These are phyloP conservation scores for Stellera chamaejasme DNA, from an alignment of 345 rosid species.

Conservation along the genomic window DNA sequence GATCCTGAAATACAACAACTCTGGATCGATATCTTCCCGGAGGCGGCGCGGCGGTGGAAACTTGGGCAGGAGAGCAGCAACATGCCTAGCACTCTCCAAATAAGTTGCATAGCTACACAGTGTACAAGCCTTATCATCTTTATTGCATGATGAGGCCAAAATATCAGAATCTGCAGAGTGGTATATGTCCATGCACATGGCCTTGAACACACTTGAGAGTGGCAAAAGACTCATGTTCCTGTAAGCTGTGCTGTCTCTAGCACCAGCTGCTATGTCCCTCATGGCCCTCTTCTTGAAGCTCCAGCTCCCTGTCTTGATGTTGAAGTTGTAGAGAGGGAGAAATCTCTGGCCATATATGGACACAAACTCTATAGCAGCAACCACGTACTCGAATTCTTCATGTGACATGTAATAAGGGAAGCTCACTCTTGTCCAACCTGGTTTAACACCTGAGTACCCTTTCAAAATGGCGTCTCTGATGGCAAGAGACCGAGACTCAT, in stretches of 20 bases:
- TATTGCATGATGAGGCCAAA: neutral
- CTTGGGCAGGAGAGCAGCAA: constrained; percentile 29
- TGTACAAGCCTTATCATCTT: neutral
- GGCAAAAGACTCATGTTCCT: neutral
- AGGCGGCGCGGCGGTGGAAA: constrained; percentile 15
- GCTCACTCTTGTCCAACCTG: constrained; percentile 59
- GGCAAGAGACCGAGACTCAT: constrained; percentile 16
- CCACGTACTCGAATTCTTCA: constrained; percentile 38
- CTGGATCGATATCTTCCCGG: constrained; percentile 15
- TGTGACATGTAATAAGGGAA: constrained; percentile 47
- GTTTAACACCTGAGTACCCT: constrained; percentile 38
- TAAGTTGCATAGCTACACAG: constrained; percentile 12
- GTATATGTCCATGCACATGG: neutral
- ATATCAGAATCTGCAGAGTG: neutral
- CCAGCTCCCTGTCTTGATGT: constrained; percentile 34
- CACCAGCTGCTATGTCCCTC: constrained; percentile 3
- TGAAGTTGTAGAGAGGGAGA: constrained; percentile 34
- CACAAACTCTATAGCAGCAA: constrained; percentile 32
- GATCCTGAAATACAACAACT: constrained; percentile 17
- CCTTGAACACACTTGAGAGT: neutral
- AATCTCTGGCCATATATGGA: constrained; percentile 40
- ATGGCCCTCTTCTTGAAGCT: constrained; percentile 16
- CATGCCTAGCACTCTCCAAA: constrained; percentile 17
- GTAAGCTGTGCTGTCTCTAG: no score
- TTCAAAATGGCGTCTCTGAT: constrained; percentile 30